phyloP scores from a whole-genome alignment of 192 early-diverging fungal genomes.

The Umbelopsis sp. region DNA sequence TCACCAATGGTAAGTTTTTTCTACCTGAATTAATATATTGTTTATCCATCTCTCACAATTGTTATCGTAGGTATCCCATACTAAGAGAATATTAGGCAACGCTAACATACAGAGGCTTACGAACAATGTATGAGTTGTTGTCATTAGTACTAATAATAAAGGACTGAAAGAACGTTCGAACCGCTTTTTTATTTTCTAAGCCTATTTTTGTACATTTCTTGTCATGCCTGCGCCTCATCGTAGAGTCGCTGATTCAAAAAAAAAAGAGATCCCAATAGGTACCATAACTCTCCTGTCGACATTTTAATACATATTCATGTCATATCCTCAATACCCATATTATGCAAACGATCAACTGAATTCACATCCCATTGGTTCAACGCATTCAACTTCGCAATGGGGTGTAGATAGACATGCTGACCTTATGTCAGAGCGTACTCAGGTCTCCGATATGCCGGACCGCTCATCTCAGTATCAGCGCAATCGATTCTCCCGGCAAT shows the following conservation, averaged over 20 bases:
- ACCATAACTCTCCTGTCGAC: not conserved
- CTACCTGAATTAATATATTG: too few relatives aligned
- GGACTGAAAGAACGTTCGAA: too few relatives aligned
- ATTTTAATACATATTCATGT: not conserved
- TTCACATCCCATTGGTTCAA: not conserved
- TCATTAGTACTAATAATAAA: too few relatives aligned
- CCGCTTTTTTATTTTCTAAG: too few relatives aligned
- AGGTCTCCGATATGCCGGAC: not conserved
- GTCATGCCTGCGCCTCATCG: too few relatives aligned
- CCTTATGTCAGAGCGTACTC: not conserved
- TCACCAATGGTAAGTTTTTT: conserved; percentile 65
- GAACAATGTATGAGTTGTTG: not conserved
- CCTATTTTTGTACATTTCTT: too few relatives aligned
- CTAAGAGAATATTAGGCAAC: not conserved
- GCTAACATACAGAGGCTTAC: too few relatives aligned
- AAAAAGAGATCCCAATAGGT: too few relatives aligned
- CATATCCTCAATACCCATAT: not conserved
- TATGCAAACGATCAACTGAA: not conserved
- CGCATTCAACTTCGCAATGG: not conserved
- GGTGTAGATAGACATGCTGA: conserved; percentile 7
- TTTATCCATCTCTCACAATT: too few relatives aligned
- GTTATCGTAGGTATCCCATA: conserved; percentile 10
- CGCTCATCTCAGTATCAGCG: not conserved
- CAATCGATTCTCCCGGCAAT: not conserved
- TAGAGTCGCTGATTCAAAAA: too few relatives aligned